Base-by-base conservation (phyloP, 495 filamentous ascomycete genomes). In the Pseudevernia furfuracea region DNA sequence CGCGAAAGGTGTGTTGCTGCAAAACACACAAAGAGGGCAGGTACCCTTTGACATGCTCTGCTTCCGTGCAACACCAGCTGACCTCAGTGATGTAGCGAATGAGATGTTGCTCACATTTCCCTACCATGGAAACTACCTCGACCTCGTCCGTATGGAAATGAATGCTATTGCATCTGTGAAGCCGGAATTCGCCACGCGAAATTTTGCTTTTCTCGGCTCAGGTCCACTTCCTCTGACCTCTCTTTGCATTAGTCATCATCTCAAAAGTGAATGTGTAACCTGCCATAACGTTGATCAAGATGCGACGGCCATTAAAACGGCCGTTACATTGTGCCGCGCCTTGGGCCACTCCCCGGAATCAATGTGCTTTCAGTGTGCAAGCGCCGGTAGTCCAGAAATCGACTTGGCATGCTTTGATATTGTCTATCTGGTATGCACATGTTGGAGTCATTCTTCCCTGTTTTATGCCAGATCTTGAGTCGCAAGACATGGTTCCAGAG, bases 101-200 rank as follows among this genome's bases (percentile, higher is more conserved):
- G 32, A 62, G 21, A 58, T 39, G 48, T 69, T 77, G 15, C 49
- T 44, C 21, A 58, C 61, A 8, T 82, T 82, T 57, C 76, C 78
- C 8, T 81, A 81, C 67, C 72, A 74, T 63, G 28, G 65, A 23
- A 80, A 80, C 63, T 81, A 81, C 60, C 30, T 73, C 28, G 74
- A 75, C 41, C 73, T 81, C 52, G 68, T 74, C 17, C 70, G 69
- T 25, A 71, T 81, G 67, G 79, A 81, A 64, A 63, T 76, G 23
- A 56, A 66, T n/a, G 66, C 73, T 34, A 61, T 80, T 14, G 39
- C 67, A 34, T 70, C 72, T 23, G 67, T 75, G 38, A 55, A 23
- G 3, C 43, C 41, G 10, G 48, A 37, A n/a, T 58, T 66, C 14
- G 38, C 44, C 15, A 59, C 30, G 6, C 15, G 8, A 5, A 58